Evolutionary conservation across 1,284 basidiomycete species (phyloP).

Genomic region (Veloboletus limbatus): DNA sequence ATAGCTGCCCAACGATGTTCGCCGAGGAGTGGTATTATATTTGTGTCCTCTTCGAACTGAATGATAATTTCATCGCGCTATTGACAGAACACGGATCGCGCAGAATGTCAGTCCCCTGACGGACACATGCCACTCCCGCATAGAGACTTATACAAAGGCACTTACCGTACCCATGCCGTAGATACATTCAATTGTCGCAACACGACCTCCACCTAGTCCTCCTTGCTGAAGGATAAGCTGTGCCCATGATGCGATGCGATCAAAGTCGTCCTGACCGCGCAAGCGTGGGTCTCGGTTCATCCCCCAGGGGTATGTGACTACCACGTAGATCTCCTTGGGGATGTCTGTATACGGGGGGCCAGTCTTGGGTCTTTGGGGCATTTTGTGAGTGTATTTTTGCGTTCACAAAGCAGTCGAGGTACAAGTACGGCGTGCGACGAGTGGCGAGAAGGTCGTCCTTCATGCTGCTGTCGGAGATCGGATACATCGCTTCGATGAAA

Average conservation of each 20-base stretch:
- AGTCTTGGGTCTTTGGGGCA: constrained; percentile 23
- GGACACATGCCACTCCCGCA: background rate
- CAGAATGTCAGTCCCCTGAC: constrained; percentile 1
- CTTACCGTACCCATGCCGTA: constrained; percentile 33
- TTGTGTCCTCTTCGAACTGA: constrained; percentile 25
- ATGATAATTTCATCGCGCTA: constrained; percentile 33
- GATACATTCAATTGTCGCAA: constrained; percentile 24
- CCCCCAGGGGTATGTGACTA: constrained; percentile 28
- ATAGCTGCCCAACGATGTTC: constrained; percentile 26
- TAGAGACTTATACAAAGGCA: constrained; percentile 1
- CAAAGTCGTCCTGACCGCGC: constrained; percentile 16
- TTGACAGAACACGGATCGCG: background rate
- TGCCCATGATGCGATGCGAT: constrained; percentile 27
- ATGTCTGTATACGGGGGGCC: constrained; percentile 31
- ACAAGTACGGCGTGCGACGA: background rate
- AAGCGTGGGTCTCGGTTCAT: constrained; percentile 7
- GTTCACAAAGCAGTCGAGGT: background rate
- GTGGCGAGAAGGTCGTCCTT: background rate
- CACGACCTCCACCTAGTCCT: constrained; percentile 8
- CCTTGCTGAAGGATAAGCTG: constrained; percentile 25
- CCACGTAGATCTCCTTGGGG: constrained; percentile 22
- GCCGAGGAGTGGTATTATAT: constrained; percentile 30
- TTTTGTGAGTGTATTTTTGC: constrained; percentile 3
- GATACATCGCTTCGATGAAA: background rate
- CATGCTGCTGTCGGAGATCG: constrained; percentile 18